Evolutionary conservation across 208 protist species (phyloP).

Genomic region (Tritrichomonas musculus): DNA sequence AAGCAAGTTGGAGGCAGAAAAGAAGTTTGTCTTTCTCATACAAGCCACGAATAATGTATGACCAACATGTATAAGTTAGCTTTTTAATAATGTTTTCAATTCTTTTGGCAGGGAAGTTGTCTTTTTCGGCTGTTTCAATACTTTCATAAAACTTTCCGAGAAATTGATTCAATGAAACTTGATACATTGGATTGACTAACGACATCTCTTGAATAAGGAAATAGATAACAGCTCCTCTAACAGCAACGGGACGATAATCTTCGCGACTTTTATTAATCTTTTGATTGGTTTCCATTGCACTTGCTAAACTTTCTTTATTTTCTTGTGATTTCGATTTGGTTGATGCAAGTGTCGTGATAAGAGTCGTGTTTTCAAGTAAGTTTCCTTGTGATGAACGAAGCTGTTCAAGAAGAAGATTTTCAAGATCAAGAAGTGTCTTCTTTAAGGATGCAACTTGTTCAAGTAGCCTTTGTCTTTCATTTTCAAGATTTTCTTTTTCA

Average conservation of each 20-base stretch:
- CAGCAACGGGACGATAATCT: conserved; percentile 88
- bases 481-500: conserved; percentile 91
- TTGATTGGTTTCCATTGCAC: conserved; percentile 80
- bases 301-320: conserved; percentile 80
- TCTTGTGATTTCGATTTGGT: conserved; percentile 90
- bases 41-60: conserved; percentile 87
- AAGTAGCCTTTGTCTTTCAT: conserved; percentile 80
- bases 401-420: conserved; percentile 86
- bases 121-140: conserved; percentile 68
- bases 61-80: conserved; percentile 77
- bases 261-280: conserved; percentile 84
- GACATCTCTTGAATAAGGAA: conserved; percentile 94
- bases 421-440: conserved; percentile 68
- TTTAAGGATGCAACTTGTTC: conserved; percentile 59
- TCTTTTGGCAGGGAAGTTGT: conserved; percentile 72
- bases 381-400: conserved; percentile 67
- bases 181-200: conserved; percentile 93
- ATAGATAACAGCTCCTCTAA: conserved; percentile 88
- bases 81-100: conserved; percentile 87
- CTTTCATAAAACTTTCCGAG: conserved; percentile 81
- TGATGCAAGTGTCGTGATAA: conserved; percentile 84
- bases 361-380: conserved; percentile 60
- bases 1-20: conserved; percentile 83
- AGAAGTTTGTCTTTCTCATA: conserved; percentile 92
- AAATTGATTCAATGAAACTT: conserved; percentile 93